Evolutionary conservation across 108 stramenopile species (phyloP).

Genomic region (Aurantiochytrium sp.): DNA sequence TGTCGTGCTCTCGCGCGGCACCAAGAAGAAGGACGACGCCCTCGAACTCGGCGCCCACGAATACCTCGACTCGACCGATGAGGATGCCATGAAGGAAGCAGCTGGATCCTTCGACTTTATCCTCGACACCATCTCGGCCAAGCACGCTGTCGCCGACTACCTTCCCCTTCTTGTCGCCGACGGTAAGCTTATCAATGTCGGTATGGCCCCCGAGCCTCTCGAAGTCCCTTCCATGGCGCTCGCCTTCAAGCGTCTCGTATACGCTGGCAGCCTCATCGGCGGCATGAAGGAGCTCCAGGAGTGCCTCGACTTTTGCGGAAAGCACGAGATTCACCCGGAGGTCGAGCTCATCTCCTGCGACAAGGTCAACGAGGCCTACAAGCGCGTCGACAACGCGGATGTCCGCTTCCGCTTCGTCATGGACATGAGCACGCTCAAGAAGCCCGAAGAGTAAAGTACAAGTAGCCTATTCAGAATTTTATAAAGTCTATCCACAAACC

Average conservation of each 20-base stretch:
- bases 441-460: not conserved
- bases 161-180: constrained; percentile 27
- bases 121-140: constrained; percentile 42
- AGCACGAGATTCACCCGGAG: constrained; percentile 42
- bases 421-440: not conserved
- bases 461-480: no score
- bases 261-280: constrained; percentile 46
- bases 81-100: constrained; percentile 33
- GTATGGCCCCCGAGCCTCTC: not conserved
- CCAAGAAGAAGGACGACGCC: constrained; percentile 41
- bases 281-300: constrained; percentile 51
- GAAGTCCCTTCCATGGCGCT: constrained; percentile 8
- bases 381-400: not conserved
- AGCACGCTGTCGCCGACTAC: constrained; percentile 29
- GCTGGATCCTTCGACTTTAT: constrained; percentile 42
- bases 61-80: constrained; percentile 33
- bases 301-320: constrained; percentile 52
- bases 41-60: constrained; percentile 36
- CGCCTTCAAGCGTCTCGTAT: not conserved
- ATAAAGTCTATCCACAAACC: no score
- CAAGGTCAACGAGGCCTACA: not conserved
- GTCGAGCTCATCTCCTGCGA: constrained; percentile 29
- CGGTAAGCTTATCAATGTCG: constrained; percentile 38
- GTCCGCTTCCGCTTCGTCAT: constrained; percentile 11
- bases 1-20: constrained; percentile 37